Percentiles rank a stretch among this genome's conserved stretches.
phyloP scores from a whole-genome alignment of 768 basidiomycete species.

The Agaricus bisporus region DNA sequence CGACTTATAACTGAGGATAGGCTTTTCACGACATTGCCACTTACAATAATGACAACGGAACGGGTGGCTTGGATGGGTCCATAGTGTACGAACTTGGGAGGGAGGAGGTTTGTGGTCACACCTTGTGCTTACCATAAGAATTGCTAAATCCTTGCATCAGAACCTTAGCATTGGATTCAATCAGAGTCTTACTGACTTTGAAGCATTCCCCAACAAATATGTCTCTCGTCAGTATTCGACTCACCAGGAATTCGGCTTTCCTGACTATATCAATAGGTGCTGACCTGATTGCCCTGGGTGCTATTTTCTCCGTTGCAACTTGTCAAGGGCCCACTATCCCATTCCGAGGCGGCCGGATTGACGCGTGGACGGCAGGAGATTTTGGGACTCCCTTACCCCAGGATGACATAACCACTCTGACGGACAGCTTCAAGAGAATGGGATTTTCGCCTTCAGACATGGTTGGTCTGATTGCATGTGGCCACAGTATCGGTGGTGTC shows the following conservation, averaged over 20 bases:
- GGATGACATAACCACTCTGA: conserved; percentile 31
- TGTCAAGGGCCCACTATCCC: conserved; percentile 44
- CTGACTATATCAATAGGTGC: conserved; percentile 25
- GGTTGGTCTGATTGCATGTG: conserved; percentile 46
- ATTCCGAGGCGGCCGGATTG: conserved; percentile 35
- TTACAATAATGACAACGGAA: conserved; percentile 36
- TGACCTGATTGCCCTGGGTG: conserved; percentile 36
- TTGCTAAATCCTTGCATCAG: conserved; percentile 17
- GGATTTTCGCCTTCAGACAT: conserved; percentile 42
- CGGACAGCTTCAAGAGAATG: conserved; percentile 32
- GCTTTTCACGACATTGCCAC: conserved; percentile 49
- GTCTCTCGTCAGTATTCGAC: conserved; percentile 31
- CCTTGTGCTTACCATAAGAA: not conserved
- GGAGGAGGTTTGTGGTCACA: conserved; percentile 26
- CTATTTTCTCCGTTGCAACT: conserved; percentile 28
- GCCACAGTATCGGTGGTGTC: conserved; percentile 45
- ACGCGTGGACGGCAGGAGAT: conserved; percentile 30
- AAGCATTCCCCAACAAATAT: conserved; percentile 34
- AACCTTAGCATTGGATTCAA: conserved; percentile 44
- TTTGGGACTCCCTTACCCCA: conserved; percentile 38
- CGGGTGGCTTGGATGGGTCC: conserved; percentile 46
- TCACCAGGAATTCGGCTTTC: not conserved
- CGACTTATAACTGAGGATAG: conserved; percentile 16
- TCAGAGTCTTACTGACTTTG: conserved; percentile 35
- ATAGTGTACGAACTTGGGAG: conserved; percentile 40